Base-by-base conservation (phyloP, 257 asterid species). In the Nicotiana knightiana region DNA sequence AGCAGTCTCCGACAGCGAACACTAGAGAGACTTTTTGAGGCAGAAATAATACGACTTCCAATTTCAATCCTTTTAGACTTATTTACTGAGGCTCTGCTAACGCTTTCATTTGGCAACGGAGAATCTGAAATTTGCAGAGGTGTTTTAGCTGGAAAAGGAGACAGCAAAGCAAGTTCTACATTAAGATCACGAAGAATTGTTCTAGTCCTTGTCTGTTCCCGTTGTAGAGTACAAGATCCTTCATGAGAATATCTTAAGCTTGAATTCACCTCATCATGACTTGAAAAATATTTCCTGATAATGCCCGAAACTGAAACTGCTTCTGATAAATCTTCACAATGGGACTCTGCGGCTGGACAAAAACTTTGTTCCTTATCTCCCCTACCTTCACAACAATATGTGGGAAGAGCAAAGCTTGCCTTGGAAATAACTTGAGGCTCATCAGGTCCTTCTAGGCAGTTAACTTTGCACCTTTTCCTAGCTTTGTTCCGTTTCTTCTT, bases 211-310 rank as follows among this genome's bases (percentile, higher is more conserved):
- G 57, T 18, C 48, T 37, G 77, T 76, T 84, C 85, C 65, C 75
- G 65, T 35, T 67, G 77, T 54, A 9, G 48, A 32, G 57, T 33
- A 13, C 18, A 24, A 3, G 62, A 83, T 57, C 79, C 53, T 71
- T 75, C 61, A 24, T 24, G 30, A 8, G 86, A 75, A 26, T 46
- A 68, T 13, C 63, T 58, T 73, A 87, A 73, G 68, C 81, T 46
- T 9, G 96, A 91, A 59, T 83, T 86, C 85, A 89, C 93, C 83
- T 91, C 95, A 75, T 90, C 81, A 53, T 75, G 67, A 83, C 81
- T 86, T 43, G 93, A 83, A 67, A 93, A 92, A 83, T 93, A 93
- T 73, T 91, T 92, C 55, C 57, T 78, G 84, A 93, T 91, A 70
- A 91, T 88, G 43, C 93, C 90, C 7, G 93, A 91, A 83, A 91